Evolutionary conservation across 257 asterid species (phyloP).

Genomic region (Osmanthus fragrans): DNA sequence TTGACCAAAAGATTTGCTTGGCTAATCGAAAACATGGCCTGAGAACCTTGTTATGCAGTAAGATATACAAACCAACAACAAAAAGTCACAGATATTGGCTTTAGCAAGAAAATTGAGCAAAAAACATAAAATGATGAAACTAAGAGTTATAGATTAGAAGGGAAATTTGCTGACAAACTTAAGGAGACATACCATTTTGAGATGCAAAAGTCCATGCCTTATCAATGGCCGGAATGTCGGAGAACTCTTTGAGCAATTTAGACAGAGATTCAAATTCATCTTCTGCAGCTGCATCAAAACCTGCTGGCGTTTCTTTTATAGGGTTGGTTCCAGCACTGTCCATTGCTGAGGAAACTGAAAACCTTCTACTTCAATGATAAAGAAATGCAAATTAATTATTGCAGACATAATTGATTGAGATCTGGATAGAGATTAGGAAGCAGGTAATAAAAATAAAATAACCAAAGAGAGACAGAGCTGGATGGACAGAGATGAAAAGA

Average conservation of each 20-base stretch:
- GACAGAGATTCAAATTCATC: slow-evolving; percentile 64
- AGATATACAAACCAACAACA: slow-evolving; percentile 13
- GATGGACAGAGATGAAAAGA: not conserved
- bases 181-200: slow-evolving; percentile 48
- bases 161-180: not conserved
- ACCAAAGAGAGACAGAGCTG: not conserved
- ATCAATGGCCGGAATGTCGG: slow-evolving; percentile 67
- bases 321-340: slow-evolving; percentile 42
- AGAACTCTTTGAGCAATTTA: slow-evolving; percentile 65
- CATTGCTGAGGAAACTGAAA: slow-evolving; percentile 45
- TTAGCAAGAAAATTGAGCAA: slow-evolving; percentile 4
- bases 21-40: slow-evolving; percentile 67
- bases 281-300: slow-evolving; percentile 41
- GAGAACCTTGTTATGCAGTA: slow-evolving; percentile 57
- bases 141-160: not conserved
- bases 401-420: slow-evolving; percentile 1
- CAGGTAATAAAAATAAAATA: not conserved
- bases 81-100: not conserved
- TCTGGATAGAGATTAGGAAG: slow-evolving; percentile 7
- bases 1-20: slow-evolving; percentile 81
- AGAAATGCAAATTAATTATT: slow-evolving; percentile 8
- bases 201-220: slow-evolving; percentile 88
- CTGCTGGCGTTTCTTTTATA: slow-evolving; percentile 32
- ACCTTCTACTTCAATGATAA: slow-evolving; percentile 24
- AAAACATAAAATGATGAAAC: not conserved